Evolutionary conservation across 768 basidiomycete species (phyloP), one percentile per base, ranked within the genome.

Genomic region (Goffeauzyma gilvescens): DNA sequence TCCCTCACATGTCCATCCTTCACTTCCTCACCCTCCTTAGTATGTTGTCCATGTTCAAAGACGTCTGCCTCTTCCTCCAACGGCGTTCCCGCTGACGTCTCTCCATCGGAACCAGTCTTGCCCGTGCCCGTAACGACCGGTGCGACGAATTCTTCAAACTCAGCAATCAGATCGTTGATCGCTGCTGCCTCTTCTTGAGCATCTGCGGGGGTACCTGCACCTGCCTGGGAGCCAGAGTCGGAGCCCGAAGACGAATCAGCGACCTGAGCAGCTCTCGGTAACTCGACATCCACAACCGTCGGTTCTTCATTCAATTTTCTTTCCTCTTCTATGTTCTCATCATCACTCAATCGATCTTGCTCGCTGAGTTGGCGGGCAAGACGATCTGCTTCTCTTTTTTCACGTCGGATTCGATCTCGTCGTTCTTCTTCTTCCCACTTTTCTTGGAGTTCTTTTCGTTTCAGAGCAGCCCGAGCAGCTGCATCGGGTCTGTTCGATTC

Each of bases 341-440:
- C n/a, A n/a, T 40, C 44, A 20, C 28, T 35, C 21, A 42, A 33
- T 27, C 44, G 39, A 18, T 36, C 46, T 28, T 42, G 46, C 4
- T 40, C 39, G 14, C 26, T 40, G 18, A 28, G 44, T 31, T 32
- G 34, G n/a, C 14, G 32, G 38, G 27, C 34, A n/a, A 41, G 41
- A 21, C 37, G 44, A 30, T 26, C 45, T 42, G 25, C 44, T 48
- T 25, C 48, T 46, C 22, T 21, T 35, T 53, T 54, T 32, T 55
- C 60, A 22, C 57, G 35, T 10, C 60, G 41, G 2, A 46, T 40
- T 32, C 45, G 45, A 39, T 62, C 55, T 28, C 55, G 44, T 28
- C 50, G 46, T 34, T 62, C 60, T 22, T 53, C 58, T 42, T 59
- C 56, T 17, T 54, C 54, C 48, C 55, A 47, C 42, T 58, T 62